phyloP scores from a whole-genome alignment of 768 basidiomycete species.

The Multifurca ochricompacta region DNA sequence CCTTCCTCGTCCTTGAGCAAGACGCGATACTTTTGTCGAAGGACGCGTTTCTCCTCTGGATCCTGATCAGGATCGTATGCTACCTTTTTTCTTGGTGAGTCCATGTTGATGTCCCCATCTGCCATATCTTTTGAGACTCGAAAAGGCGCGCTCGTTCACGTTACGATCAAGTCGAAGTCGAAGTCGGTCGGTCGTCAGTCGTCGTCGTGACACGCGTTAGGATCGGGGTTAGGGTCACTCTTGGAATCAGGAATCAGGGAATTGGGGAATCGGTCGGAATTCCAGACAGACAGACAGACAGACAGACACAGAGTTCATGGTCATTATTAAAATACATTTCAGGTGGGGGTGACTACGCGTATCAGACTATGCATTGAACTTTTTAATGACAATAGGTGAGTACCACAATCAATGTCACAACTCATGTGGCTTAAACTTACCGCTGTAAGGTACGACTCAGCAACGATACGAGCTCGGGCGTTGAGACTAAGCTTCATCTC shows the following conservation, averaged over 20 bases:
- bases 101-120: conserved; percentile 12
- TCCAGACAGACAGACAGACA: too few species aligned
- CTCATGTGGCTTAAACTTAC: conserved; percentile 38
- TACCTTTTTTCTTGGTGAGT: conserved; percentile 25
- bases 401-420: neutral
- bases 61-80: conserved; percentile 82
- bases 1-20: conserved; percentile 38
- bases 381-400: neutral
- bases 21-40: conserved; percentile 66
- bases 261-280: too few species aligned
- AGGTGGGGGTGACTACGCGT: neutral
- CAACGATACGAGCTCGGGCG: conserved; percentile 92
- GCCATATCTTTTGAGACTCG: conserved; percentile 2
- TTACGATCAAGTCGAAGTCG: neutral
- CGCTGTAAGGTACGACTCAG: conserved; percentile 91
- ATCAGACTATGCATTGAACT: conserved; percentile 25
- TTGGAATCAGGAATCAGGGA: too few species aligned
- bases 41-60: conserved; percentile 65
- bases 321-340: conserved; percentile 18
- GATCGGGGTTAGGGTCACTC: conserved; percentile 12
- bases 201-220: too few species aligned
- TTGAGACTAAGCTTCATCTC: conserved; percentile 98
- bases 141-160: neutral
- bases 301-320: too few species aligned
- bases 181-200: too few species aligned